Base-by-base conservation (phyloP, 257 asterid genomes). In the Solanum arcanum region DNA sequence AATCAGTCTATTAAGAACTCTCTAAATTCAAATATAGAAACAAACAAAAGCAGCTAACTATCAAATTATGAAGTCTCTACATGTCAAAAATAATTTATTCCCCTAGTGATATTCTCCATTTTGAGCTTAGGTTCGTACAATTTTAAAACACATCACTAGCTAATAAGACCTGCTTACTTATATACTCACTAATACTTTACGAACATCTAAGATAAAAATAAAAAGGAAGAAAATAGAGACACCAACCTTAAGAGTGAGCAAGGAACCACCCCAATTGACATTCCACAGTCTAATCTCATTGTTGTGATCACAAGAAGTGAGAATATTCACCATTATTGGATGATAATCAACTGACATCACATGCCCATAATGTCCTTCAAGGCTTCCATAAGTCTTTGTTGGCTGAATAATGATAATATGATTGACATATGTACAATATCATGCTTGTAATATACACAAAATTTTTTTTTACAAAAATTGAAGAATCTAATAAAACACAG, bases 61-160 rank as follows among this genome's bases (percentile, higher is more conserved):
- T 13, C 21, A 27, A 27, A 68, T 27, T 13, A 27, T 6, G 75
- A 68, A 68, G 75, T 68, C 2, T 27, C 35, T 0, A 6, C 10
- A 6, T 13, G 75, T 27, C 0, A 68, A 27, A 68, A 56, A 18
- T 0, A 0, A 10, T 7, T 11, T 18, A 18, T 56, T 10, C 11
- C 64, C 0, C 0, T 56, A 56, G 64, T 56, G n/a, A 56, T 56
- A 52, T 7, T 52, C 4, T 7, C 0, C 0, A 1, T 16, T 52
- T 52, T 16, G 2, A 0, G 4, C 0, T 3, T 52, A 52, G 62
- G 0, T 4, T 0, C 0, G n/a, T n/a, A 18, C 11, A 1, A 2
- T 18, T 7, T 18, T 56, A 56, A 56, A 0, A 56, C n/a, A 0
- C 0, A 1, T 56, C 11, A 56, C 62, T 52, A 18, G 1, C 7